These are phyloP conservation scores for Rauvolfia tetraphylla DNA, from an alignment of 257 asterid species.

Conservation along the genomic window DNA sequence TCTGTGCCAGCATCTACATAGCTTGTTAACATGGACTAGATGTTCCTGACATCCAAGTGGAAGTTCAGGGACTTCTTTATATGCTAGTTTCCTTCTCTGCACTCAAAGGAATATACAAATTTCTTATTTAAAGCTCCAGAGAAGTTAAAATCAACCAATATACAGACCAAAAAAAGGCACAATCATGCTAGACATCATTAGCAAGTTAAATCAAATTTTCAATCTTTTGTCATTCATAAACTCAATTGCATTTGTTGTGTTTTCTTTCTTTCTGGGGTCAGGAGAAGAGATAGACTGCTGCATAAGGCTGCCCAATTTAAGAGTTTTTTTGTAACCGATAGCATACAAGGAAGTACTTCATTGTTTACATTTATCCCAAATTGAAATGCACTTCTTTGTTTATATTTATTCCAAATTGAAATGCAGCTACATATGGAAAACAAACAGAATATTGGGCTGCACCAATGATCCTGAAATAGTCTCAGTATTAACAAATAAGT, in stretches of 20 bases:
- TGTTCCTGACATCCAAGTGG: conserved; percentile 7
- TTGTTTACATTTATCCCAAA: neutral
- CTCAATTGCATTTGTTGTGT: neutral
- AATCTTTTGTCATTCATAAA: neutral
- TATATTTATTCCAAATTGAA: too few relatives aligned
- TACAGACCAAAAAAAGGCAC: neutral
- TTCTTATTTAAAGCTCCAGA: neutral
- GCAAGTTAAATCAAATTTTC: neutral
- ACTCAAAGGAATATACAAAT: neutral
- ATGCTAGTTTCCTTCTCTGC: conserved; percentile 9
- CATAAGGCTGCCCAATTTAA: neutral
- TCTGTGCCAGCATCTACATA: conserved; percentile 10
- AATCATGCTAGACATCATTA: neutral
- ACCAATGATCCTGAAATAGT: neutral
- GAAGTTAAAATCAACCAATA: neutral
- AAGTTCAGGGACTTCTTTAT: conserved; percentile 11
- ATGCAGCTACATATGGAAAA: neutral
- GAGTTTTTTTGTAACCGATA: neutral
- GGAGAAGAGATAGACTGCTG: neutral
- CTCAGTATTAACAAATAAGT: neutral
- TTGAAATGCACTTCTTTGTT: neutral
- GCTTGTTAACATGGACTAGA: conserved; percentile 18
- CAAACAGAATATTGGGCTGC: neutral
- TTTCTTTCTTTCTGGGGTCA: neutral
- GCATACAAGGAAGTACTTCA: neutral